Percentiles rank a stretch among this genome's conserved stretches.
phyloP scores from a whole-genome alignment of 106 monocot species.

The Vanilla planifolia region DNA sequence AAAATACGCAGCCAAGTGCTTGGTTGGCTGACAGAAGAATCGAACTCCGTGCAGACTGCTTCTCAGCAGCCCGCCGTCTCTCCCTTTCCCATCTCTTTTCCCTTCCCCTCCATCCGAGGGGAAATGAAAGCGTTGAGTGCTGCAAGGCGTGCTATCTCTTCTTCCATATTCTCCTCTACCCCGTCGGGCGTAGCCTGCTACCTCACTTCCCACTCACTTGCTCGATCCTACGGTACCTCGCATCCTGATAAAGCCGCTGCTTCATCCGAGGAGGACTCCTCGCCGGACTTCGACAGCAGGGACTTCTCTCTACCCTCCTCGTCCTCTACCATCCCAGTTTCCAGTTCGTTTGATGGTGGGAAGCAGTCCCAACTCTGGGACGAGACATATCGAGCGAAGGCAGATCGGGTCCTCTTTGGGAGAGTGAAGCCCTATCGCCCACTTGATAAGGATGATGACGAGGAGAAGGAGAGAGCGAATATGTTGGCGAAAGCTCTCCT shows the following conservation, averaged over 20 bases:
- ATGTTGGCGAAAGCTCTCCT: constrained; percentile 65
- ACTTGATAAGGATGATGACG: constrained; percentile 35
- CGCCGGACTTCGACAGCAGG: constrained; percentile 50
- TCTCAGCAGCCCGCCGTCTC: no score
- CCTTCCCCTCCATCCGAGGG: no score
- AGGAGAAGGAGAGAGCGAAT: constrained; percentile 48
- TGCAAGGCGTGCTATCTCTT: neutral
- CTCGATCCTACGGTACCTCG: constrained; percentile 16
- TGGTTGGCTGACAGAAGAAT: no score
- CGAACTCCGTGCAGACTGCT: no score
- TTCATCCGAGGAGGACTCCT: constrained; percentile 5
- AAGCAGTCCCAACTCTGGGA: constrained; percentile 31
- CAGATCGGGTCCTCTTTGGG: constrained; percentile 50
- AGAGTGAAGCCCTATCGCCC: constrained; percentile 5
- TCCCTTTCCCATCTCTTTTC: neutral
- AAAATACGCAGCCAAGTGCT: no score
- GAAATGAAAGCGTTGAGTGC: constrained; percentile 12
- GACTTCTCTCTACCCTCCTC: constrained; percentile 31
- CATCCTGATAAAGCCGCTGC: constrained; percentile 5
- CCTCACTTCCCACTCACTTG: constrained; percentile 10
- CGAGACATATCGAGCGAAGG: constrained; percentile 47
- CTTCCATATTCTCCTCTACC: constrained; percentile 5
- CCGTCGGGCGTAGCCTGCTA: neutral
- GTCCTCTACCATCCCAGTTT: neutral
- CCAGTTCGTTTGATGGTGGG: neutral